Evolutionary conservation across 305 asterid genomes (phyloP).

Genomic region (Fraxinus platypoda): DNA sequence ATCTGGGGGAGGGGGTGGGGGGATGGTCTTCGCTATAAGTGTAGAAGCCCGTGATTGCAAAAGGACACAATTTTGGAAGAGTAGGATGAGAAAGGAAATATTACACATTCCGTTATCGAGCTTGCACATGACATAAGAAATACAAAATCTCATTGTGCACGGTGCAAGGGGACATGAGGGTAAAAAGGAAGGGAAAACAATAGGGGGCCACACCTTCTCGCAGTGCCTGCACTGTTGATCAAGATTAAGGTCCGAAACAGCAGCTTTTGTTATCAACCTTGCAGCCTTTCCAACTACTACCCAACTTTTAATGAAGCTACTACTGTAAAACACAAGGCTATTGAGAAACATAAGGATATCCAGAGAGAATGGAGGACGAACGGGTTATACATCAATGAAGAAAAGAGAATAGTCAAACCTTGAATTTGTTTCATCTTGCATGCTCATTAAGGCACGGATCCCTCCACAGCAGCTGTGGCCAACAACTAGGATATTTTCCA

Average conservation of each 20-base stretch:
- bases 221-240: slow-evolving; percentile 96
- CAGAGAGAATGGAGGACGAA: not conserved
- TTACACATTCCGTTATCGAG: not conserved
- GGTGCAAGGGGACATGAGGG: not conserved
- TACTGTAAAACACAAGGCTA: slow-evolving; percentile 39
- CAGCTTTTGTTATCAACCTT: slow-evolving; percentile 58
- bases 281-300: slow-evolving; percentile 69
- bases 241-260: slow-evolving; percentile 70
- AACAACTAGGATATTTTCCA: slow-evolving; percentile 70
- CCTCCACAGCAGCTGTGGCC: slow-evolving; percentile 99
- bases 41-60: not conserved
- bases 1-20: not conserved
- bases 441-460: slow-evolving; percentile 88
- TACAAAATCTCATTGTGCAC: not conserved
- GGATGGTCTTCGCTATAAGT: not conserved
- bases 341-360: slow-evolving; percentile 19
- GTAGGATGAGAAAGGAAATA: not conserved
- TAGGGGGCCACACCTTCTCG: slow-evolving; percentile 62
- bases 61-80: not conserved
- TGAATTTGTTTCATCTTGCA: slow-evolving; percentile 59
- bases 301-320: slow-evolving; percentile 86
- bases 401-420: slow-evolving; percentile 41
- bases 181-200: not conserved
- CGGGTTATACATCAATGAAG: slow-evolving; percentile 10
- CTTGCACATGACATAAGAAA: not conserved